Evolutionary conservation across 805 yeast species (phyloP), one percentile per base, ranked within the genome.

Genomic region (Hemisphaericaspora nanyangensis): DNA sequence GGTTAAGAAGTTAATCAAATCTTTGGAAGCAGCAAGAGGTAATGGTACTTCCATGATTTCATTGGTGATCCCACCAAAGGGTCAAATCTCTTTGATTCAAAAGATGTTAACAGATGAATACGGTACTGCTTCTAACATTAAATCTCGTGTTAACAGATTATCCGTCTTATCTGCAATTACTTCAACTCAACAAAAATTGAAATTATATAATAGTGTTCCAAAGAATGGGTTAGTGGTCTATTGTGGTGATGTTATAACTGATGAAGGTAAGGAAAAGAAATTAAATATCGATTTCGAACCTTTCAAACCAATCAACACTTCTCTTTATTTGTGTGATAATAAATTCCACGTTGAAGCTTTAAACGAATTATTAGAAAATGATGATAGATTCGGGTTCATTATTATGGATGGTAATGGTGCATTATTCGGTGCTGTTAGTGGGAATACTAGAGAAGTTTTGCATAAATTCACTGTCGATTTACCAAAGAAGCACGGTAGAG

Each of bases 321-420:
- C 97, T 15, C 61, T 69, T 46, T 93, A 93, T 61, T 66, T 90
- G 53, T 93, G 99, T 79, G 99, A 93, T 73, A 91, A 90, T 72
- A 91, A 91, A 63, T 93, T 93, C 75, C 99, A 93, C 63, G 95
- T 96, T 22, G 99, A 93, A 69, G 97, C 96, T 6, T 76, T 93
- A 39, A 77, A 95, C 33, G 99, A 93, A 69, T 76, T 93, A 57
- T 74, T 93, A 48, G 97, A 93, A 70, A 81, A 88, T 49, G 99
- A 93, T 66, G 96, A 95, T 63, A 80, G 85, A 65, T 93, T 91
- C 54, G 99, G 99, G 36, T 93, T 93, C 70, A 95, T 93, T 53
- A 84, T 93, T 55, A 93, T 93, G 99, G 99, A 93, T 69, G 99
- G 99, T 87, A 89, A 90, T 64, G 99, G 99, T 44, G 87, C 96